Evolutionary conservation across 495 filamentous ascomycete genomes (phyloP).

Genomic region (Elasticomyces elasticus): DNA sequence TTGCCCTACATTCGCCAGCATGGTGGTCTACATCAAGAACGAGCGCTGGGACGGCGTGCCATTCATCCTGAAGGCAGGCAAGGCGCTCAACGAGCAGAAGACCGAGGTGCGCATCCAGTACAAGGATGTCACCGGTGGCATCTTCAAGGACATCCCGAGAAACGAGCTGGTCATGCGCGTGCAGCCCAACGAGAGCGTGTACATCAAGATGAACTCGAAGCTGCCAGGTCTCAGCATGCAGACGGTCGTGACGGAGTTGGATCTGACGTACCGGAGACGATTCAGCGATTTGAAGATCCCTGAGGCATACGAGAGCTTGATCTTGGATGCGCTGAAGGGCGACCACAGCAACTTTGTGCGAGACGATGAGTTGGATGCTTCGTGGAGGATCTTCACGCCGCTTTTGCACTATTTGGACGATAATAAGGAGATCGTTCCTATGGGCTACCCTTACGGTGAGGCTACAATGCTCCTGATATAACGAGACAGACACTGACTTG

Average conservation of each 20-base stretch:
- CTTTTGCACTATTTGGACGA: slow-evolving; percentile 96
- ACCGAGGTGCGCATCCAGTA: slow-evolving; percentile 99
- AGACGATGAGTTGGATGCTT: slow-evolving; percentile 95
- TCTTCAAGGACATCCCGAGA: slow-evolving; percentile 98
- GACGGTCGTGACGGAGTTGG: slow-evolving; percentile 97
- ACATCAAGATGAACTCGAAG: slow-evolving; percentile 99
- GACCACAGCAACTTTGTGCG: slow-evolving; percentile 99
- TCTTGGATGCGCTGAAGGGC: slow-evolving; percentile 94
- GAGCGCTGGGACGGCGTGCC: slow-evolving; percentile 99
- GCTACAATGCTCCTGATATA: slow-evolving; percentile 17
- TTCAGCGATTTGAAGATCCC: slow-evolving; percentile 99
- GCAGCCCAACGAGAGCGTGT: slow-evolving; percentile 98
- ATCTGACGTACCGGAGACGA: slow-evolving; percentile 93
- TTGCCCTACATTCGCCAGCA: slow-evolving; percentile 94
- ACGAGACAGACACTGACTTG: slow-evolving; percentile 3
- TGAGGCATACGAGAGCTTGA: slow-evolving; percentile 96
- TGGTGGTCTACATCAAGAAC: slow-evolving; percentile 98
- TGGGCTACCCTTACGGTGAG: slow-evolving; percentile 99
- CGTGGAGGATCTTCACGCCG: slow-evolving; percentile 97
- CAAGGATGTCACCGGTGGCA: slow-evolving; percentile 96
- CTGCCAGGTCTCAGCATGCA: slow-evolving; percentile 98
- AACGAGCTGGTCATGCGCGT: slow-evolving; percentile 99
- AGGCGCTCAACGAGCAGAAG: slow-evolving; percentile 99
- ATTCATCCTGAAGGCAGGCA: slow-evolving; percentile 98
- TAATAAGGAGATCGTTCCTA: slow-evolving; percentile 97